A percentile compares a stretch with the other conserved stretches of the same genome.
These are phyloP conservation scores for Apiotrichum veenhuisii DNA, from an alignment of 1,284 basidiomycete genomes.

Conservation along the genomic window DNA sequence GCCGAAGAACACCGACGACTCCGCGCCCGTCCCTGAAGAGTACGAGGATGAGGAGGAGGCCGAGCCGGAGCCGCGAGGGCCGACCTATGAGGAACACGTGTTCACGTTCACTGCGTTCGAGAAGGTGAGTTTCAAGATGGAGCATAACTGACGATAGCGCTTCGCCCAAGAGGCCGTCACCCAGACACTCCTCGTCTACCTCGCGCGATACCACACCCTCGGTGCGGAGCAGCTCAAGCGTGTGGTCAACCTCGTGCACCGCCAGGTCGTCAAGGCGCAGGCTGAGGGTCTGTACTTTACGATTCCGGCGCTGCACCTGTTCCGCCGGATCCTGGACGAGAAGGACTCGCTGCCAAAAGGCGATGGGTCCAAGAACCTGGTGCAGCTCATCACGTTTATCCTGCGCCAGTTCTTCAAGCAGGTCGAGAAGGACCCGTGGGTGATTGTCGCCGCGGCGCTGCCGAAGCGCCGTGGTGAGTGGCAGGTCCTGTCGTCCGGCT, in stretches of 20 bases:
- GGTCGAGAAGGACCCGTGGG: slow-evolving; percentile 70
- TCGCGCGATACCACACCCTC: slow-evolving; percentile 76
- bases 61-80: slow-evolving; percentile 59
- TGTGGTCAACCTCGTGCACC: slow-evolving; percentile 77
- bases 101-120: slow-evolving; percentile 88
- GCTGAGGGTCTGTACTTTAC: slow-evolving; percentile 91
- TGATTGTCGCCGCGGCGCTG: slow-evolving; percentile 83
- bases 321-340: slow-evolving; percentile 74
- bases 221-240: slow-evolving; percentile 77
- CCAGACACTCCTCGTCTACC: slow-evolving; percentile 72
- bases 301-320: slow-evolving; percentile 76
- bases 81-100: slow-evolving; percentile 71
- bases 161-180: slow-evolving; percentile 80
- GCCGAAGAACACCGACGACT: slow-evolving; percentile 33
- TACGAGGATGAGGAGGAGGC: slow-evolving; percentile 53
- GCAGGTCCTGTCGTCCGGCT: slow-evolving; percentile 73
- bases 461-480: slow-evolving; percentile 80
- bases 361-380: slow-evolving; percentile 74
- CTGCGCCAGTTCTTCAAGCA: slow-evolving; percentile 88
- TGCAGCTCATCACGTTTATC: slow-evolving; percentile 75
- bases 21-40: slow-evolving; percentile 35
- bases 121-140: slow-evolving; percentile 57
- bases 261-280: slow-evolving; percentile 81
- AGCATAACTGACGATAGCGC: slow-evolving; percentile 54
- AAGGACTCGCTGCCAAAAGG: slow-evolving; percentile 69